Percentiles rank a stretch among this genome's conserved stretches.
phyloP scores from a whole-genome alignment of 73 alveolate genomes.

The Tetrahymena elliotti region DNA sequence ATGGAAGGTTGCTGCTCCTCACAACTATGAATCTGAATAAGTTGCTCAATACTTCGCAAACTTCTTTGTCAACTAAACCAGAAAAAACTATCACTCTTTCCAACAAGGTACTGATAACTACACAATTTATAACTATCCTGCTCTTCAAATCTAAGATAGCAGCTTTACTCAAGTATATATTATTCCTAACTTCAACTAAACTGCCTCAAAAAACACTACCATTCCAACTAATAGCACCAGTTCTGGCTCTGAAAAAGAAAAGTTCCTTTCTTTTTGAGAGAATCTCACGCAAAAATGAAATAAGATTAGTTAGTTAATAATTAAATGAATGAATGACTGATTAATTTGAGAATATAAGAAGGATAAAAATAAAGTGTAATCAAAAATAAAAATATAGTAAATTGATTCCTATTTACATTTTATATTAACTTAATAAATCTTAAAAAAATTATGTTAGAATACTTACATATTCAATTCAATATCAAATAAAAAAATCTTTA shows the following conservation, averaged over 20 bases:
- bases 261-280: neutral
- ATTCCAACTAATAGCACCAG: neutral
- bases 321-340: neutral
- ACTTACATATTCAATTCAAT: too few species aligned
- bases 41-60: constrained; percentile 31
- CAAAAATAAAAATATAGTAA: neutral
- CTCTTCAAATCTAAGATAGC: neutral
- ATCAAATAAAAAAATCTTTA: too few species aligned
- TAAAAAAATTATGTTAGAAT: too few species aligned
- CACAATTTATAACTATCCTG: neutral
- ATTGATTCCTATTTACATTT: neutral
- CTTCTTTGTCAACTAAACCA: constrained; percentile 35
- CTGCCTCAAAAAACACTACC: neutral
- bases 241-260: neutral
- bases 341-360: too few species aligned
- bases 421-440: too few species aligned
- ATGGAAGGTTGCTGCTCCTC: constrained; percentile 24
- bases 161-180: neutral
- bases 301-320: too few species aligned
- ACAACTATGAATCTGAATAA: constrained; percentile 9
- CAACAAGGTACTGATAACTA: neutral
- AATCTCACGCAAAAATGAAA: neutral
- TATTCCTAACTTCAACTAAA: neutral
- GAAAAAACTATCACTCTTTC: constrained; percentile 11
- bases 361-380: neutral